phyloP scores from a whole-genome alignment of 441 rosid genomes.

The Adansonia madagascariensis region DNA sequence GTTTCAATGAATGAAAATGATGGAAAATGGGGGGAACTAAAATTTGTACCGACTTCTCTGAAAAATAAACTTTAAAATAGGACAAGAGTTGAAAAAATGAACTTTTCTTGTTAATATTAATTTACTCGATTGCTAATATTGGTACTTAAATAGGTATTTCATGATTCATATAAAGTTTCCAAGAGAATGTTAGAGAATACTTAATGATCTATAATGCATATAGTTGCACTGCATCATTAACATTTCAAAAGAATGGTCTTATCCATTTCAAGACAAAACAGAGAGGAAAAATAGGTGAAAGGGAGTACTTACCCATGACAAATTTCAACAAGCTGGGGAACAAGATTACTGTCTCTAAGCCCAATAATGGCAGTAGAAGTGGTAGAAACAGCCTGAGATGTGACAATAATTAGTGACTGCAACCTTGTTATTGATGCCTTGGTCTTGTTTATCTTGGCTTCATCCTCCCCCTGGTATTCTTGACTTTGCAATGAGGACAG shows the following conservation, averaged over 20 bases:
- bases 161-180: not conserved
- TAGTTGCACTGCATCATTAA: not conserved
- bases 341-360: constrained; percentile 81
- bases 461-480: constrained; percentile 87
- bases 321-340: constrained; percentile 83
- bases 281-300: constrained; percentile 5
- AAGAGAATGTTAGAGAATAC: not conserved
- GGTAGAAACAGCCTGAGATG: constrained; percentile 86
- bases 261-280: not conserved
- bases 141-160: not conserved
- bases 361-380: constrained; percentile 75
- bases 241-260: not conserved
- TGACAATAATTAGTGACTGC: constrained; percentile 74
- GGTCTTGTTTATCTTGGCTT: constrained; percentile 79
- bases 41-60: too few species aligned
- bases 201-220: not conserved
- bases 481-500: constrained; percentile 79
- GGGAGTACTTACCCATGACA: constrained; percentile 73
- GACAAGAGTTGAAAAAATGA: not conserved
- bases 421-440: constrained; percentile 69
- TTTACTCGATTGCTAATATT: not conserved
- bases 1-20: not conserved
- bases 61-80: not conserved
- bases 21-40: not conserved
- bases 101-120: not conserved